Conservation (phyloP, 345 rosid genomes). For the Rhodamnia argentea region DNA sequence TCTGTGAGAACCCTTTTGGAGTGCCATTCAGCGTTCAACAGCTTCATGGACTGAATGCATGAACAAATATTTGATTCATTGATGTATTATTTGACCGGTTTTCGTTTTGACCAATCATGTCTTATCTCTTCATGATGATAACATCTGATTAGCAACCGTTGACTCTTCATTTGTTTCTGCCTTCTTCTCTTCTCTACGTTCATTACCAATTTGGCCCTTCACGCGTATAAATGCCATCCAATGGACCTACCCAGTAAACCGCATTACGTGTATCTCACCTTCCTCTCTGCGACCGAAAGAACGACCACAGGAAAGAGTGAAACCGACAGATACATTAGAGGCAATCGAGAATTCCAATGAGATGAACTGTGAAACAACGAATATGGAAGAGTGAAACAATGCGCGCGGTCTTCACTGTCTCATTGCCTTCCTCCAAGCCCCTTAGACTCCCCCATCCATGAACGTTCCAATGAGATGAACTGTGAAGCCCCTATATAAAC, state of each 20-base stretch:
- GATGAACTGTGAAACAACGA: too few relatives aligned
- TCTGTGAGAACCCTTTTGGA: not conserved
- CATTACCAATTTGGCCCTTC: not conserved
- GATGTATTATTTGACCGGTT: not conserved
- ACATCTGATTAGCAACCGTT: not conserved
- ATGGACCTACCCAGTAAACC: not conserved
- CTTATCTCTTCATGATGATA: not conserved
- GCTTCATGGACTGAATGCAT: not conserved
- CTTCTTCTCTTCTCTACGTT: not conserved
- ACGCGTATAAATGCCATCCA: not conserved
- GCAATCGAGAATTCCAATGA: too few relatives aligned
- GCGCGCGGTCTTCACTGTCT: not conserved
- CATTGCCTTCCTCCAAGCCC: not conserved
- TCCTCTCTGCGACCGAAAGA: not conserved
- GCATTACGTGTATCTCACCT: not conserved
- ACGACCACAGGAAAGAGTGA: not conserved
- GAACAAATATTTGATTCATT: not conserved
- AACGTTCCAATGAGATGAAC: not conserved
- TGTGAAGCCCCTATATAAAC: not conserved
- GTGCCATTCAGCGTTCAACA: not conserved
- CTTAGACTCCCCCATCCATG: not conserved
- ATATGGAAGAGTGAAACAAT: not conserved
- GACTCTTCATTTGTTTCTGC: not conserved
- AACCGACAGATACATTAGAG: too few relatives aligned
- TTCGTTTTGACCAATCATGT: not conserved